These are phyloP conservation scores for Fonsecaea pedrosoi DNA, from an alignment of 2,329 filamentous ascomycete species.

Conservation along the genomic window DNA sequence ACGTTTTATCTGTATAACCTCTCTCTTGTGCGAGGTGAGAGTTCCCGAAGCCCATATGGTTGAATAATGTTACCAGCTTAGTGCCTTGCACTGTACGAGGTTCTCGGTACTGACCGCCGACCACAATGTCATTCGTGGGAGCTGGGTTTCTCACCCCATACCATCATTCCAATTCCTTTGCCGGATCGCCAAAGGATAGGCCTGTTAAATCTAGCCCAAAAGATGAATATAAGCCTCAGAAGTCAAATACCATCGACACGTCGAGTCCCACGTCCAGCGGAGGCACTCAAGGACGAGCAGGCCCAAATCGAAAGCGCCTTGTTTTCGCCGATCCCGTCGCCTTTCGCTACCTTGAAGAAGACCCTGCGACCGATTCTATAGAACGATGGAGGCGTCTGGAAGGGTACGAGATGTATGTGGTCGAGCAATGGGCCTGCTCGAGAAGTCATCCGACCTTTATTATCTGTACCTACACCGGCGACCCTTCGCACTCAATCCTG, in stretches of 20 bases:
- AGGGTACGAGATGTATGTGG: conserved; percentile 91
- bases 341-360: conserved; percentile 82
- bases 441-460: conserved; percentile 87
- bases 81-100: not conserved
- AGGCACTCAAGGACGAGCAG: conserved; percentile 36
- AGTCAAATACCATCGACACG: not conserved
- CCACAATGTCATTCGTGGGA: conserved; percentile 16
- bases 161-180: conserved; percentile 19
- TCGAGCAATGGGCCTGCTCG: conserved; percentile 98
- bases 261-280: conserved; percentile 37
- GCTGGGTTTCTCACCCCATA: conserved; percentile 23
- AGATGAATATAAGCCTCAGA: conserved; percentile 17
- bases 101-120: not conserved
- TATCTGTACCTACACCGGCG: conserved; percentile 91
- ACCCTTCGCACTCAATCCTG: conserved; percentile 76
- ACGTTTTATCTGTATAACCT: not conserved
- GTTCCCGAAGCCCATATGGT: not conserved
- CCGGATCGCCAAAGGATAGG: conserved; percentile 21
- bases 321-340: conserved; percentile 72
- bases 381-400: conserved; percentile 72
- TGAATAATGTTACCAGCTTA: not conserved
- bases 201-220: conserved; percentile 25
- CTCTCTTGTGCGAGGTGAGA: not conserved
- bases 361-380: conserved; percentile 75
- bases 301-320: conserved; percentile 54